These are phyloP conservation scores for Condylostoma magnum DNA, from an alignment of 169 alveolate species.

Conservation along the genomic window DNA sequence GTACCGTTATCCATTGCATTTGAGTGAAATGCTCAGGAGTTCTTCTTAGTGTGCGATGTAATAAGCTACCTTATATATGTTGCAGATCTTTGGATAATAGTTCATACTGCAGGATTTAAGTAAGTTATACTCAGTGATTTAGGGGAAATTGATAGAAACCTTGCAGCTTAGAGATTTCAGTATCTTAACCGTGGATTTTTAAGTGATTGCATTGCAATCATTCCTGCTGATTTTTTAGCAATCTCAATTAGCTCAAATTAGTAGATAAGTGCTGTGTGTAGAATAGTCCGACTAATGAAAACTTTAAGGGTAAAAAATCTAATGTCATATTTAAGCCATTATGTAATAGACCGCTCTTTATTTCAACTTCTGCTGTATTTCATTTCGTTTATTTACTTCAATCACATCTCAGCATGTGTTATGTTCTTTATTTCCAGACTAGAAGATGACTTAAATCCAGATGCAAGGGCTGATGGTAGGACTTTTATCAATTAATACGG, in stretches of 20 bases:
- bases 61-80: not conserved
- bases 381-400: not conserved
- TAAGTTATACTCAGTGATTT: no score
- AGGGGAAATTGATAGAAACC: no score
- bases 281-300: slow-evolving; percentile 43
- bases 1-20: slow-evolving; percentile 51
- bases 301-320: slow-evolving; percentile 25
- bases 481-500: not conserved
- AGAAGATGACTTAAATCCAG: slow-evolving; percentile 28
- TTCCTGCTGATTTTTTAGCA: slow-evolving; percentile 49
- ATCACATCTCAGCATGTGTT: slow-evolving; percentile 39
- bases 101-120: slow-evolving; percentile 22
- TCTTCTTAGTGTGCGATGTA: slow-evolving; percentile 17
- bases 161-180: no score
- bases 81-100: slow-evolving; percentile 26
- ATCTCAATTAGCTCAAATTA: not conserved
- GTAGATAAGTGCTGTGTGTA: not conserved
- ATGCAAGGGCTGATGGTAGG: slow-evolving; percentile 30
- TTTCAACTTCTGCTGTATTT: slow-evolving; percentile 14
- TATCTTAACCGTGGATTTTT: slow-evolving; percentile 28
- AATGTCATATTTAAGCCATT: slow-evolving; percentile 17
- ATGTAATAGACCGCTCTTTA: slow-evolving; percentile 14
- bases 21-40: slow-evolving; percentile 24
- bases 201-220: slow-evolving; percentile 32
- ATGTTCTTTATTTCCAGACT: slow-evolving; percentile 33